Base-by-base conservation (phyloP, 345 rosid species). In the Pistacia vera region DNA sequence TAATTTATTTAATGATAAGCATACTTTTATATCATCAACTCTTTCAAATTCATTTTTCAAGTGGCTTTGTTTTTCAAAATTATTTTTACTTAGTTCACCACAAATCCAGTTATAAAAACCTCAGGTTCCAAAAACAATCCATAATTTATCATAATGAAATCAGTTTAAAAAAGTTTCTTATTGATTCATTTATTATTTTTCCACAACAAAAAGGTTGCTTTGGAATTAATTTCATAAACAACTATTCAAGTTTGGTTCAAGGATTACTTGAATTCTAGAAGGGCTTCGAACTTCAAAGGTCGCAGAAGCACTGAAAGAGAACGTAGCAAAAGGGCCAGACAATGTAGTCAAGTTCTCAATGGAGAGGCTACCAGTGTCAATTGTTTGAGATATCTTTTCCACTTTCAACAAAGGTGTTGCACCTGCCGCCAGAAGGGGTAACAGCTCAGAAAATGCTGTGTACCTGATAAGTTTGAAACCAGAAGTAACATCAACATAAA, bases 401-500 rank as follows among this genome's bases (percentile, higher is more conserved):
- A 93, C 86, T 84, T 95, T 95, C 77, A 95, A 56, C 28, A 95
- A 83, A 3, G 99, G 98, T 60, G 85, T 84, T 20, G 90, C 62
- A 49, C 97, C 91, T 5, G 75, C 87, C n/a, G 98, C 98, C 71
- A 95, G 83, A 36, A 95, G 92, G 6, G 99, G 98, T 86, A 95
- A 79, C 79, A 95, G 77, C 92, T 95, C 98, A 3, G 99, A 95
- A 82, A 83, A 92, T 38, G 98, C 96, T 46, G 98, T 95, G 78
- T 95, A 95, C 86, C 99, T 95, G 75, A 80, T 68, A 62, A 77
- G 46, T 52, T 8, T 30, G 51, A 63, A 73, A 70, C 2, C 54
- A 67, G 17, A 66, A 46, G 16, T 12, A 11, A 28, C 55, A 20
- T 51, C 35, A 68, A 12, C 46, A 70, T n/a, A 55, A 22, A 55